Percentiles rank a stretch among this genome's conserved stretches.
phyloP scores from a whole-genome alignment of 495 filamentous ascomycete genomes.

The Talaromyces wortmannii region DNA sequence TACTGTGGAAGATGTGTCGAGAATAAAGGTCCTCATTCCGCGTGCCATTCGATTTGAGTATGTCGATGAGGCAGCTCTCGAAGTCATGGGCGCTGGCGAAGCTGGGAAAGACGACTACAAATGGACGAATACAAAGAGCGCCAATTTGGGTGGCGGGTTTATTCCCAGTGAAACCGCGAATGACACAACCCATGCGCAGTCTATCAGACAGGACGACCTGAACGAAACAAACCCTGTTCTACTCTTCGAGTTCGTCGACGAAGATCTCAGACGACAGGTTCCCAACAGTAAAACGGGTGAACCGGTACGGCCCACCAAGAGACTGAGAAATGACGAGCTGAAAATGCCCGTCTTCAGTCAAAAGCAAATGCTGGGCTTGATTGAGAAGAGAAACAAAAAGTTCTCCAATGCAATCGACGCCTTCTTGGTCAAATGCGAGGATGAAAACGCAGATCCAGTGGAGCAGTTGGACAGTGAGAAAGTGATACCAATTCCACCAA shows the following conservation, averaged over 20 bases:
- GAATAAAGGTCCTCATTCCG: conserved; percentile 71
- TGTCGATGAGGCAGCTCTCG: conserved; percentile 73
- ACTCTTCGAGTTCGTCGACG: conserved; percentile 89
- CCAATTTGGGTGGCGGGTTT: conserved; percentile 18
- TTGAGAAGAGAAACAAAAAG: conserved; percentile 86
- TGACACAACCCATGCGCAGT: conserved; percentile 9
- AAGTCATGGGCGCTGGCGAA: conserved; percentile 69
- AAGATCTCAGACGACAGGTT: conserved; percentile 78
- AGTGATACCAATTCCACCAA: conserved; percentile 38
- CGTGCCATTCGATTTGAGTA: conserved; percentile 75
- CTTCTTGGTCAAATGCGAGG: conserved; percentile 69
- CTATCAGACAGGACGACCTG: conserved; percentile 17
- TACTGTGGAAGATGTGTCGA: conserved; percentile 68
- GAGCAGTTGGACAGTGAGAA: conserved; percentile 47
- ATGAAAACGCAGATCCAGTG: conserved; percentile 60
- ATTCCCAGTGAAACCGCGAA: conserved; percentile 19
- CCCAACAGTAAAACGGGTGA: conserved; percentile 64
- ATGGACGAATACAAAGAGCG: conserved; percentile 20
- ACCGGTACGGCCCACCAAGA: conserved; percentile 53
- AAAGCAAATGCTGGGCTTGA: conserved; percentile 82
- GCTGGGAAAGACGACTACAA: conserved; percentile 25
- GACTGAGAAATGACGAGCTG: conserved; percentile 67
- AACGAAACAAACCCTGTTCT: conserved; percentile 55
- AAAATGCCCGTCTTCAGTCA: conserved; percentile 93
- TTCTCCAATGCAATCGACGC: conserved; percentile 71